These are phyloP conservation scores for Gossypium ekmanianum DNA, from an alignment of 345 rosid species.

Conservation along the genomic window DNA sequence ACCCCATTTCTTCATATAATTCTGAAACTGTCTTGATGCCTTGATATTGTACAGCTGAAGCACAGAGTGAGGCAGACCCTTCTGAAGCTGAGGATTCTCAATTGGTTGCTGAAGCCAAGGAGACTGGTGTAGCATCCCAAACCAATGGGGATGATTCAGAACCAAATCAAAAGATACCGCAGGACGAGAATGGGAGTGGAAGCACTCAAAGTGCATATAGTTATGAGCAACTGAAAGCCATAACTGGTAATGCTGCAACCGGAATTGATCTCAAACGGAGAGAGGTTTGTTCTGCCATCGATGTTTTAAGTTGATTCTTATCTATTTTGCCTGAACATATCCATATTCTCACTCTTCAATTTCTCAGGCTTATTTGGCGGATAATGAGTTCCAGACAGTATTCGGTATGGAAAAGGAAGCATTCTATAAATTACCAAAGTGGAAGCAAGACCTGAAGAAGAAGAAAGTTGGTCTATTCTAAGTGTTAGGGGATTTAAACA, in stretches of 20 bases:
- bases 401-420: slow-evolving; percentile 73
- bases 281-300: slow-evolving; percentile 57
- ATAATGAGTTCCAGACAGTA: slow-evolving; percentile 69
- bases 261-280: slow-evolving; percentile 90
- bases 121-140: slow-evolving; percentile 46
- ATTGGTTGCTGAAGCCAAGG: slow-evolving; percentile 47
- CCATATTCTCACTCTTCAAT: not conserved
- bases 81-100: slow-evolving; percentile 51
- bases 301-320: slow-evolving; percentile 1
- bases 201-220: slow-evolving; percentile 47
- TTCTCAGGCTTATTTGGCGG: slow-evolving; percentile 67
- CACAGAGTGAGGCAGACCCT: slow-evolving; percentile 37
- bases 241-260: slow-evolving; percentile 77
- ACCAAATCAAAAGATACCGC: slow-evolving; percentile 40
- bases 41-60: slow-evolving; percentile 37
- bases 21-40: slow-evolving; percentile 2
- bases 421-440: slow-evolving; percentile 77
- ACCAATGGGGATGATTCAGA: slow-evolving; percentile 44
- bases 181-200: slow-evolving; percentile 36
- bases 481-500: slow-evolving; percentile 1
- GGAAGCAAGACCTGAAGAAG: slow-evolving; percentile 98
- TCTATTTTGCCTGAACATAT: not conserved
- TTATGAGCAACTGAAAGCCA: slow-evolving; percentile 81
- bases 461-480: slow-evolving; percentile 78
- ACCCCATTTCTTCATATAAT: not conserved